Evolutionary conservation across 2,329 filamentous ascomycete genomes (phyloP).

Genomic region (Hypoxylon sp.): DNA sequence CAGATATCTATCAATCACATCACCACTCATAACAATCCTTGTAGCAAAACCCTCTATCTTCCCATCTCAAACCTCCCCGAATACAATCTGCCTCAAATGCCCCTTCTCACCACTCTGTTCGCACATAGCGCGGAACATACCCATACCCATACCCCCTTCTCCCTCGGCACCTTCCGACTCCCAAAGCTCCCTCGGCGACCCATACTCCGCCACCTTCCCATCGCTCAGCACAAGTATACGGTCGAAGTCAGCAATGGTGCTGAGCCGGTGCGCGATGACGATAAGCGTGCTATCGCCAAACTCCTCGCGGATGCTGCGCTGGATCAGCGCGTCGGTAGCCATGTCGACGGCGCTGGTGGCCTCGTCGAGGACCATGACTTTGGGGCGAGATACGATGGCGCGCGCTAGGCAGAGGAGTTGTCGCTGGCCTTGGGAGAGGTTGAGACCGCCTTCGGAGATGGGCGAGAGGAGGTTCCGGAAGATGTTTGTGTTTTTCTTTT

Average conservation of each 20-base stretch:
- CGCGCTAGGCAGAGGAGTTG: conserved; percentile 82
- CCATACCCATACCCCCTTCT: conserved; percentile 57
- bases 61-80: conserved; percentile 40
- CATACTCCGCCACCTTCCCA: conserved; percentile 77
- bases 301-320: conserved; percentile 79
- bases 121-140: conserved; percentile 74
- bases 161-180: conserved; percentile 46
- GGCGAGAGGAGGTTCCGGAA: conserved; percentile 74
- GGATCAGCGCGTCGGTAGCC: conserved; percentile 80
- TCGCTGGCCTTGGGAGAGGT: conserved; percentile 82
- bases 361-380: conserved; percentile 85
- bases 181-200: conserved; percentile 74
- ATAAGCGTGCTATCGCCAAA: conserved; percentile 76
- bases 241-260: conserved; percentile 84
- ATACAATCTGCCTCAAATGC: conserved; percentile 62
- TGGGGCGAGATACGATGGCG: conserved; percentile 79
- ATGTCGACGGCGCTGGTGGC: conserved; percentile 85
- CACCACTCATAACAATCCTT: not conserved
- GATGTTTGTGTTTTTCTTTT: conserved; percentile 72
- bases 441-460: conserved; percentile 80
- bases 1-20: too few relatives aligned
- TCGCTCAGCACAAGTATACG: conserved; percentile 79
- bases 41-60: not conserved
- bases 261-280: conserved; percentile 82
- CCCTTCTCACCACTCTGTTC: conserved; percentile 73